These are phyloP conservation scores for Fusarium palustre DNA, from an alignment of 2,329 filamentous ascomycete genomes.

Conservation along the genomic window DNA sequence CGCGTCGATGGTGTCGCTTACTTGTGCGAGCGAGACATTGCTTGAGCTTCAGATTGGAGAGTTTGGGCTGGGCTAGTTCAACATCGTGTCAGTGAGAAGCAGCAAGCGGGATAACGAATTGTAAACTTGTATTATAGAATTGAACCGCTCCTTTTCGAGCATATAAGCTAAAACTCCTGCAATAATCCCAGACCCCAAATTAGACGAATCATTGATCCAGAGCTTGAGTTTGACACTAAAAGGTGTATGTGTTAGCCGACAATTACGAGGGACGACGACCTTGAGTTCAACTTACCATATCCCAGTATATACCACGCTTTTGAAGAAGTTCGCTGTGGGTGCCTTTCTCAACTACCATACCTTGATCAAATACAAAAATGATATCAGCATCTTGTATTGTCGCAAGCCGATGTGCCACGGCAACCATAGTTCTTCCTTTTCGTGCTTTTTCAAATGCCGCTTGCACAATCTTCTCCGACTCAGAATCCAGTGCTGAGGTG, in stretches of 20 bases:
- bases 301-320: slow-evolving; percentile 13
- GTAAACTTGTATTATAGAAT: neutral
- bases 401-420: slow-evolving; percentile 80
- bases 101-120: neutral
- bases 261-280: neutral
- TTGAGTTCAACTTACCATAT: slow-evolving; percentile 7
- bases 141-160: neutral
- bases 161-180: neutral
- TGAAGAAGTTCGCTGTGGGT: neutral
- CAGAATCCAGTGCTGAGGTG: slow-evolving; percentile 75
- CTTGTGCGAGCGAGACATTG: neutral
- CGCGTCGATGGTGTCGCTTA: neutral
- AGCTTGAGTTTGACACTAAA: slow-evolving; percentile 32
- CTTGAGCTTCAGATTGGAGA: too few relatives aligned
- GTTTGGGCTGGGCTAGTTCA: too few relatives aligned
- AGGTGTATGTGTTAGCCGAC: neutral
- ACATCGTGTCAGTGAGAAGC: neutral
- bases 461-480: slow-evolving; percentile 72
- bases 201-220: slow-evolving; percentile 20
- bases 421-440: slow-evolving; percentile 73
- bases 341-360: slow-evolving; percentile 14
- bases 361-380: slow-evolving; percentile 71
- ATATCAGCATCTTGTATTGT: slow-evolving; percentile 82
- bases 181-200: neutral
- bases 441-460: slow-evolving; percentile 73